These are phyloP conservation scores for Trichophyton simii DNA, from an alignment of 2,329 filamentous ascomycete species.

Conservation along the genomic window DNA sequence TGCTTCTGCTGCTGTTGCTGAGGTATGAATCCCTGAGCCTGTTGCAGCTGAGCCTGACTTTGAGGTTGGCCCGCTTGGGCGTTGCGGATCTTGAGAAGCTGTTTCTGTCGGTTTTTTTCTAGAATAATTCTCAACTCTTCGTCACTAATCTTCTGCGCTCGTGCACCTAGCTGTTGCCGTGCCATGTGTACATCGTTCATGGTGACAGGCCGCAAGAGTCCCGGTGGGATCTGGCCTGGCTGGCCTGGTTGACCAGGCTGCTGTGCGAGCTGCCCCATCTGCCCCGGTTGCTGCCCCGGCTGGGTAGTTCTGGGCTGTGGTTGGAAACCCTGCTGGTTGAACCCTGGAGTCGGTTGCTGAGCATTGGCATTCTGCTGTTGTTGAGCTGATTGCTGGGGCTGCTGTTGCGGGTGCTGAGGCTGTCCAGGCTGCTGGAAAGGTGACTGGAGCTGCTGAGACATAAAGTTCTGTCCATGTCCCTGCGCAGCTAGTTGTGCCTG, in stretches of 20 bases:
- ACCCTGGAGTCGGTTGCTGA: neutral
- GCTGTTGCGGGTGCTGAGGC: slow-evolving; percentile 5
- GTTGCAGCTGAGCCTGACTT: slow-evolving; percentile 16
- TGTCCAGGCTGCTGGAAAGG: neutral
- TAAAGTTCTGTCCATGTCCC: slow-evolving; percentile 13
- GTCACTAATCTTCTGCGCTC: slow-evolving; percentile 26
- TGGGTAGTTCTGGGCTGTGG: neutral
- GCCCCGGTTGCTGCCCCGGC: neutral
- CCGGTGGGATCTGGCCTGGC: neutral
- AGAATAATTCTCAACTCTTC: slow-evolving; percentile 32
- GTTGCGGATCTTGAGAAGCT: slow-evolving; percentile 16
- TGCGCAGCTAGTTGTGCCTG: neutral
- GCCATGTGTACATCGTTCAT: slow-evolving; percentile 26
- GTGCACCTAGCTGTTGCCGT: slow-evolving; percentile 25
- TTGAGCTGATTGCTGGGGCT: neutral
- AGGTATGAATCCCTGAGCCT: slow-evolving; percentile 15
- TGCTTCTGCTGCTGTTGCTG: slow-evolving; percentile 17
- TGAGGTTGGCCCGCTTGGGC: slow-evolving; percentile 21
- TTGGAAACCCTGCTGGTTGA: neutral
- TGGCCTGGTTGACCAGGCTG: neutral
- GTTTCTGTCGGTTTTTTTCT: slow-evolving; percentile 25
- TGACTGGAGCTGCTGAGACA: slow-evolving; percentile 13
- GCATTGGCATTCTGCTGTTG: slow-evolving; percentile 13
- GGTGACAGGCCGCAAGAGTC: slow-evolving; percentile 24
- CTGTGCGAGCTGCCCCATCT: neutral